Conservation (phyloP, 768 basidiomycete genomes). For the Lactarius indigo region DNA sequence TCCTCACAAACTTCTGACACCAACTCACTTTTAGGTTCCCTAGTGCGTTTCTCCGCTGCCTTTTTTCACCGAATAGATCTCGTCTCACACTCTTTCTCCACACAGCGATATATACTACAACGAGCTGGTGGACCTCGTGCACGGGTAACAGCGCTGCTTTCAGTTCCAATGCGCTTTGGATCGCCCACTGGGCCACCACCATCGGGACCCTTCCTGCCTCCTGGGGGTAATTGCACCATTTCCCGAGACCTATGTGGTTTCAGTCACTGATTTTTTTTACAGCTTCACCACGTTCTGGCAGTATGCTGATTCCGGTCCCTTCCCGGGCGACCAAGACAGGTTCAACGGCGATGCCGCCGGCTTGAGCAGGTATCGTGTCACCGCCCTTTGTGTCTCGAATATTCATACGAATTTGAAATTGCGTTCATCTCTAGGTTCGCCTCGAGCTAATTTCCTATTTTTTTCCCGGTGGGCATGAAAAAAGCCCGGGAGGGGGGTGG, state of each 20-base stretch:
- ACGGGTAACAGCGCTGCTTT: conserved; percentile 58
- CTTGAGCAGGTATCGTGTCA: conserved; percentile 35
- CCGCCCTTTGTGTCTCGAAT: neutral
- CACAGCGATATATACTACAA: conserved; percentile 58
- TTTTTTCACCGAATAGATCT: neutral
- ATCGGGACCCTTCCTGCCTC: conserved; percentile 57
- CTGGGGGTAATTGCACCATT: conserved; percentile 27
- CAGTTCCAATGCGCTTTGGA: conserved; percentile 54
- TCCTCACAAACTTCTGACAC: neutral
- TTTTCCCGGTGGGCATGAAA: too few relatives aligned
- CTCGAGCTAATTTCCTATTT: neutral
- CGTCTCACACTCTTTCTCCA: neutral
- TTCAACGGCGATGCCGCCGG: conserved; percentile 54
- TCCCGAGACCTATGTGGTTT: neutral
- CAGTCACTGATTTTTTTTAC: neutral
- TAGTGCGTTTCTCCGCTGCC: conserved; percentile 29
- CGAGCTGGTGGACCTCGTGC: conserved; percentile 65
- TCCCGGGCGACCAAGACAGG: conserved; percentile 55
- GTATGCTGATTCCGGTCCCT: conserved; percentile 51
- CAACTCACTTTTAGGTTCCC: conserved; percentile 33
- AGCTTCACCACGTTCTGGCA: conserved; percentile 60
- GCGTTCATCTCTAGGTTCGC: neutral
- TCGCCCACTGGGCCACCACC: conserved; percentile 49
- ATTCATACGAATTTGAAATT: neutral
- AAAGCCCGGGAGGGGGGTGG: too few relatives aligned